Evolutionary conservation across 768 basidiomycete species (phyloP).

Genomic region (Auriscalpium vulgare): DNA sequence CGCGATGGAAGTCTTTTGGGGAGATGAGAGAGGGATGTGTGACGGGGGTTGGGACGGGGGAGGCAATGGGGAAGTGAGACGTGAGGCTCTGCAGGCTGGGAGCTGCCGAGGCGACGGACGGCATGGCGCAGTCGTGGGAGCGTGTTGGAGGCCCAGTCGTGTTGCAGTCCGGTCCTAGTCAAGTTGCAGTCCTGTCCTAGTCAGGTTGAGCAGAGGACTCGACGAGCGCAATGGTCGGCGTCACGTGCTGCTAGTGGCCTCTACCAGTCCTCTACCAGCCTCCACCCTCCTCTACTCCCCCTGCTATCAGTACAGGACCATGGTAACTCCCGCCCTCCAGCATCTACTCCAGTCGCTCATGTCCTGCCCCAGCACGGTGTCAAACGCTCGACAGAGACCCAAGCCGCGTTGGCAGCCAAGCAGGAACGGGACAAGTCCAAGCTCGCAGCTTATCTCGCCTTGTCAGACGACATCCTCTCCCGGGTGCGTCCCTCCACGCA

Average conservation of each 20-base stretch:
- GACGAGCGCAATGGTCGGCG: neutral
- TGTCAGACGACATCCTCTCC: constrained; percentile 56
- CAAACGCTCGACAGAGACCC: constrained; percentile 50
- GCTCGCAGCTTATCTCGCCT: constrained; percentile 64
- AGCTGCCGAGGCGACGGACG: constrained; percentile 43
- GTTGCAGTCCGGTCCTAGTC: too few relatives aligned
- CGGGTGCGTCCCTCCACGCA: constrained; percentile 38
- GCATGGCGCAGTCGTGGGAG: constrained; percentile 14
- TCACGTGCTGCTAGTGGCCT: neutral
- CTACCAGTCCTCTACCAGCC: too few relatives aligned
- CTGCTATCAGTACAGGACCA: too few relatives aligned
- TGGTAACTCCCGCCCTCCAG: too few relatives aligned
- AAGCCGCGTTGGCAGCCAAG: constrained; percentile 57
- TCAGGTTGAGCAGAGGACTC: too few relatives aligned
- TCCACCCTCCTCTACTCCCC: too few relatives aligned
- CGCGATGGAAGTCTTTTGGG: constrained; percentile 71
- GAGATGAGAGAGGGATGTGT: constrained; percentile 73
- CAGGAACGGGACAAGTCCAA: constrained; percentile 65
- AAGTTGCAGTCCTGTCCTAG: too few relatives aligned
- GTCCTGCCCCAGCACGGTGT: constrained; percentile 50
- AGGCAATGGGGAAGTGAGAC: constrained; percentile 72
- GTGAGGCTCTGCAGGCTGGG: constrained; percentile 44
- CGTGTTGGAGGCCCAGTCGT: too few relatives aligned
- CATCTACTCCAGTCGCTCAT: too few relatives aligned
- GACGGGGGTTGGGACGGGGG: constrained; percentile 74